Conservation (phyloP, 345 rosid species). For the Sisymbrium altissimum region DNA sequence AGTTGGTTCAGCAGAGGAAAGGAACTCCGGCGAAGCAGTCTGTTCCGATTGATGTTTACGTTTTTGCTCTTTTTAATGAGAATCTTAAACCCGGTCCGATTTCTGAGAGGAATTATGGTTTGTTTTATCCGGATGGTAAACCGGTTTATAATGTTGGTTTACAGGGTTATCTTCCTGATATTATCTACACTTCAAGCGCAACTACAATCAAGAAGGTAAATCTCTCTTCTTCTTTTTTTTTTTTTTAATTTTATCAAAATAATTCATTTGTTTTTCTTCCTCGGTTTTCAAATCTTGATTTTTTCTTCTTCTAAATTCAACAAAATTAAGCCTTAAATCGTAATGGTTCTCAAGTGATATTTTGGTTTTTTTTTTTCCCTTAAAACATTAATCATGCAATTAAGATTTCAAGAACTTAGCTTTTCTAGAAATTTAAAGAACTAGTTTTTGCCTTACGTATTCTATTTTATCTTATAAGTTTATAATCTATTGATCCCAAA, state of each 20-base stretch:
- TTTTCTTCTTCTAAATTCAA: not conserved
- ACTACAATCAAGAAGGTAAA: conserved; percentile 45
- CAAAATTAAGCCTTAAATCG: not conserved
- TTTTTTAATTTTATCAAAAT: not conserved
- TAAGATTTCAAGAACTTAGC: not conserved
- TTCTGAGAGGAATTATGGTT: conserved; percentile 91
- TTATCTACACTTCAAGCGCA: conserved; percentile 41
- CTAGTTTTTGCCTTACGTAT: not conserved
- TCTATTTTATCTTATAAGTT: not conserved
- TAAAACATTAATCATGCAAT: not conserved
- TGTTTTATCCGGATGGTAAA: conserved; percentile 74
- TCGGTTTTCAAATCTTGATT: not conserved
- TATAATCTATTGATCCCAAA: not conserved
- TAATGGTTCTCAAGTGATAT: not conserved
- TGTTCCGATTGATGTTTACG: conserved; percentile 59
- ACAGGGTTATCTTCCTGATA: conserved; percentile 62
- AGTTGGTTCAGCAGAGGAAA: conserved; percentile 46
- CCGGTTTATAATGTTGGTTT: conserved; percentile 77
- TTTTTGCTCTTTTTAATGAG: conserved; percentile 93
- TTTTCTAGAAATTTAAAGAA: not conserved
- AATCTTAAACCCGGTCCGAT: conserved; percentile 78
- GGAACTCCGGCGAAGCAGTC: conserved; percentile 81
- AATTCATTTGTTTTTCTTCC: not conserved
- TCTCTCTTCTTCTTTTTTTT: too few relatives aligned
- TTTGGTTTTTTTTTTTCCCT: not conserved